phyloP scores from a whole-genome alignment of 139 green algal genomes.

The Coccomyxa sp. region DNA sequence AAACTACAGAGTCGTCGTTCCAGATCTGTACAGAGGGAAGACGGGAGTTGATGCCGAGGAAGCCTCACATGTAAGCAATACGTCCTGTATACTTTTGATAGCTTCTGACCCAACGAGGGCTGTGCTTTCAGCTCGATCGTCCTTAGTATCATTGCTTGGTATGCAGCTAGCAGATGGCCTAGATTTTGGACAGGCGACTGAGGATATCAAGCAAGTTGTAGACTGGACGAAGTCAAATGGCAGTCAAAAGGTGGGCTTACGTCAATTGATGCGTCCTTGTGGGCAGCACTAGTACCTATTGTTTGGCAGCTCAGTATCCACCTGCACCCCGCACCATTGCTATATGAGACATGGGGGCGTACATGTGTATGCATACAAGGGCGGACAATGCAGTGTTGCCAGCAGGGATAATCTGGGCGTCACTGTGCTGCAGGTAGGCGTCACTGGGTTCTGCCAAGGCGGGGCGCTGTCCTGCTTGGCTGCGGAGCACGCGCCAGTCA shows the following conservation, averaged over 20 bases:
- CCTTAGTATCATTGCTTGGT: neutral
- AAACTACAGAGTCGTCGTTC: neutral
- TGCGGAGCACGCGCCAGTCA: neutral
- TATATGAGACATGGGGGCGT: too few relatives aligned
- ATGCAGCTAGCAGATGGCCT: neutral
- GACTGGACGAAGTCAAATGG: neutral
- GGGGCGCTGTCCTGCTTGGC: neutral
- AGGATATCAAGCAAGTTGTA: neutral
- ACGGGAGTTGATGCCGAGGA: neutral
- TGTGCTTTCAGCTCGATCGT: neutral
- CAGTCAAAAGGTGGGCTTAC: neutral
- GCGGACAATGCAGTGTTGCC: too few relatives aligned
- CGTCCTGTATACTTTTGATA: neutral
- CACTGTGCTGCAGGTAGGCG: neutral
- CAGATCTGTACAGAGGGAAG: neutral
- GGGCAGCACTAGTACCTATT: too few relatives aligned
- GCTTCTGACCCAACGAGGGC: neutral
- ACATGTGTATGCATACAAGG: too few relatives aligned
- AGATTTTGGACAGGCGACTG: neutral
- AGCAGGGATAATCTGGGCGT: too few relatives aligned
- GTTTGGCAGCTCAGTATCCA: too few relatives aligned
- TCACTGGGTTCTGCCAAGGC: neutral
- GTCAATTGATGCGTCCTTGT: too few relatives aligned
- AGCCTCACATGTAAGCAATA: neutral
- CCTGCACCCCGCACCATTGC: too few relatives aligned